These are phyloP conservation scores for Bidens hawaiensis DNA, from an alignment of 140 eudicot species.

Conservation along the genomic window DNA sequence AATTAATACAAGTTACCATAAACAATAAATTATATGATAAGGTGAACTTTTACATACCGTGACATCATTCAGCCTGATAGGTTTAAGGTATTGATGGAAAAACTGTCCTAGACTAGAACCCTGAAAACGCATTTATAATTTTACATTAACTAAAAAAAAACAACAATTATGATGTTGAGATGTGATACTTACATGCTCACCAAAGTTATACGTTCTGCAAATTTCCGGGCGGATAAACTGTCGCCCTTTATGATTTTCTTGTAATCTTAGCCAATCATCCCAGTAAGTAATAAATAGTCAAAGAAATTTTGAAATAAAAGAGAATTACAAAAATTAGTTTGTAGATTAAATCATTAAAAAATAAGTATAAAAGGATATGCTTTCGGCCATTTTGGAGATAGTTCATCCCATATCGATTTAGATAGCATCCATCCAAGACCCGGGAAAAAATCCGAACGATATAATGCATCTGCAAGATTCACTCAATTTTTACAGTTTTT, in stretches of 20 bases:
- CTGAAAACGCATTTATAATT: constrained; percentile 25
- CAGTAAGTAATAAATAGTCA: constrained; percentile 87
- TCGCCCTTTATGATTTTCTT: constrained; percentile 85
- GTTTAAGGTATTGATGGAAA: constrained; percentile 78
- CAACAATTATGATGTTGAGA: neutral
- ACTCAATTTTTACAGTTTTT: neutral
- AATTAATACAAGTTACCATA: constrained; percentile 13
- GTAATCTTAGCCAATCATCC: constrained; percentile 97
- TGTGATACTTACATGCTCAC: constrained; percentile 81
- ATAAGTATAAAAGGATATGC: constrained; percentile 78
- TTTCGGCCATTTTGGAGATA: constrained; percentile 99
- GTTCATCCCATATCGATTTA: constrained; percentile 77
- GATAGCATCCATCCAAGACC: constrained; percentile 99
- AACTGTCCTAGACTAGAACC: constrained; percentile 99
- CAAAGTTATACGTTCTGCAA: constrained; percentile 94
- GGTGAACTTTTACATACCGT: constrained; percentile 40
- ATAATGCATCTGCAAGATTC: constrained; percentile 65
- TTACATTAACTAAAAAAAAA: neutral
- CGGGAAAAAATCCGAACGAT: constrained; percentile 96
- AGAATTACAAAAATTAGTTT: neutral
- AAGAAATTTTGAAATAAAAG: constrained; percentile 27
- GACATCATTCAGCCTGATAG: constrained; percentile 80
- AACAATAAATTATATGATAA: neutral
- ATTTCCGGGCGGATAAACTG: constrained; percentile 95
- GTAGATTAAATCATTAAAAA: constrained; percentile 19